A percentile compares a stretch with the other conserved stretches of the same genome.
Conservation (phyloP, 495 filamentous ascomycete species). For the Aspergillus ostianus region DNA sequence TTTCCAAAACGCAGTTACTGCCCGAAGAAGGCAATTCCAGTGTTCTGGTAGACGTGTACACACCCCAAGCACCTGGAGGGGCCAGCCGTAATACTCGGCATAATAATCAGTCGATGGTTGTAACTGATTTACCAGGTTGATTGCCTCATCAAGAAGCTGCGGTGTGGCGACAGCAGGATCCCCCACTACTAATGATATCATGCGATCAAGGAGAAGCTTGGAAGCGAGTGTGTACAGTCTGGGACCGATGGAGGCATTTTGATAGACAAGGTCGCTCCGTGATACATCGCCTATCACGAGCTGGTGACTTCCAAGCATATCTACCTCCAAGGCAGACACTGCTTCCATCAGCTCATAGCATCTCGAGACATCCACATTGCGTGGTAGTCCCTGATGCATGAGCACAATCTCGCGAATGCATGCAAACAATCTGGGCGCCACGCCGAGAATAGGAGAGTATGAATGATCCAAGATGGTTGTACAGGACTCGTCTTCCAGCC, state of each 20-base stretch:
- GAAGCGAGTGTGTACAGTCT: conserved; percentile 19
- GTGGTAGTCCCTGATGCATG: conserved; percentile 7
- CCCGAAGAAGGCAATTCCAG: no score
- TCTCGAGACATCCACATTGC: not conserved
- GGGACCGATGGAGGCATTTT: conserved; percentile 8
- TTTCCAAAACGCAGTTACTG: no score
- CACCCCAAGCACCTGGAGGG: conserved; percentile 9
- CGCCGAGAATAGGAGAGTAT: conserved; percentile 22
- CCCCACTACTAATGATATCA: not conserved
- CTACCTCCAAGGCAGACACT: no score
- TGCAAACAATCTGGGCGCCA: conserved; percentile 19
- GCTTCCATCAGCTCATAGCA: conserved; percentile 3
- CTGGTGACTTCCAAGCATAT: no score
- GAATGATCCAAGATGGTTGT: not conserved
- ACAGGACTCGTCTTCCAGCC: conserved; percentile 4
- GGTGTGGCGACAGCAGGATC: not conserved
- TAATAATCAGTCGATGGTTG: conserved; percentile 23
- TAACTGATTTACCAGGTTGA: conserved; percentile 13
- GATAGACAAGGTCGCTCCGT: not conserved
- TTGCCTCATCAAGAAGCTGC: conserved; percentile 11
- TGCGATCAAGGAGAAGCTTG: conserved; percentile 14
- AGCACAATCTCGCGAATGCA: conserved; percentile 16
- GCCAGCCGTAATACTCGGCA: conserved; percentile 31
- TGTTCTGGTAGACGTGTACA: no score
- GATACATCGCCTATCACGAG: no score